phyloP scores from a whole-genome alignment of 2,329 filamentous ascomycete species.

The Penicillium sp. region DNA sequence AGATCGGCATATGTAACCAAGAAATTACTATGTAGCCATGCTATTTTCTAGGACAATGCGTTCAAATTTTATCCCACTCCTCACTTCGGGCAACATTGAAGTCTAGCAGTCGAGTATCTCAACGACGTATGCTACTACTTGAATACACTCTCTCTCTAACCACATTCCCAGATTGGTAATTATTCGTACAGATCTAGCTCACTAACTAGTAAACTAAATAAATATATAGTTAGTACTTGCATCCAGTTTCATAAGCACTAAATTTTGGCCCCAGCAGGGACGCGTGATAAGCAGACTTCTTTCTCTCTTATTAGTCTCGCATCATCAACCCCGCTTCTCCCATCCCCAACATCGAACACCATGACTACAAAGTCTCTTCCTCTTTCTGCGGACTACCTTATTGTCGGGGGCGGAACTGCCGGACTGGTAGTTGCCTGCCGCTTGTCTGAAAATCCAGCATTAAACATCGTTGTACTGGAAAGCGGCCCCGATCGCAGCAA shows the following conservation, averaged over 20 bases:
- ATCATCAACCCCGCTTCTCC: background rate
- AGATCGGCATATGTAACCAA: background rate
- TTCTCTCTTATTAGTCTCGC: background rate
- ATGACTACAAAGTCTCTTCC: background rate
- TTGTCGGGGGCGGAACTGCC: slow-evolving; percentile 16
- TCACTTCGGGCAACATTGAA: too few species aligned
- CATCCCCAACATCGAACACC: background rate
- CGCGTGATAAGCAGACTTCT: background rate
- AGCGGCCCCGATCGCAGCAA: slow-evolving; percentile 12
- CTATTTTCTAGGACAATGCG: too few species aligned
- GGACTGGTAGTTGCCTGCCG: slow-evolving; percentile 16
- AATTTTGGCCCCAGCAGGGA: background rate
- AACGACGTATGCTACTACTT: too few species aligned
- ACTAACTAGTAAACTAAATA: too few species aligned
- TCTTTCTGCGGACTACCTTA: slow-evolving; percentile 9
- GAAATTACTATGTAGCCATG: too few species aligned
- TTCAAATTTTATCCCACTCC: too few species aligned
- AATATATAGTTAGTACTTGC: background rate
- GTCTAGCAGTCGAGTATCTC: too few species aligned
- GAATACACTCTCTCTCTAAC: too few species aligned
- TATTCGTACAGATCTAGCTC: too few species aligned
- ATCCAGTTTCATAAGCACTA: background rate
- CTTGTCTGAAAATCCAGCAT: slow-evolving; percentile 13
- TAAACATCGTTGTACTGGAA: slow-evolving; percentile 11
- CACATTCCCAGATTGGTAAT: too few species aligned